Conservation (phyloP, 176 grass and related monocot genomes). For the Aegilops tauschii region DNA sequence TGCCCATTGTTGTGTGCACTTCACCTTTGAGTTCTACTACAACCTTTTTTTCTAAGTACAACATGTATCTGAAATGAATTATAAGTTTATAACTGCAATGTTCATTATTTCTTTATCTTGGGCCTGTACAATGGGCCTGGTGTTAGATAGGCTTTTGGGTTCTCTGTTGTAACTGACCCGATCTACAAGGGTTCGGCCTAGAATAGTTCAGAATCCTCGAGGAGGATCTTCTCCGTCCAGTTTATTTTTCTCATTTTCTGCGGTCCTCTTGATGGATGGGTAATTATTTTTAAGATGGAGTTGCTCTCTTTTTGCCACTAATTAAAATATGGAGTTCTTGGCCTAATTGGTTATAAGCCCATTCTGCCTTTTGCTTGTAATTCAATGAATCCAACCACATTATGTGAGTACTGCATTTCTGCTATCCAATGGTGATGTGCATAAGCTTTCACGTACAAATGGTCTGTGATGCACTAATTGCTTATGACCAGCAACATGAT, state of each 20-base stretch:
- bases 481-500: constrained; percentile 1
- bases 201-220: no score
- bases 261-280: neutral
- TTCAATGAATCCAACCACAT: neutral
- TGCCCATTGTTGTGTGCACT: neutral
- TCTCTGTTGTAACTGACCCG: no score
- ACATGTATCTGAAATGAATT: neutral
- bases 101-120: neutral
- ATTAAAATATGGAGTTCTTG: neutral
- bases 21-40: neutral
- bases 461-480: neutral
- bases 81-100: neutral
- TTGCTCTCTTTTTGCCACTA: neutral
- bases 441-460: neutral
- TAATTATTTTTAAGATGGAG: neutral
- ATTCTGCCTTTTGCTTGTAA: neutral
- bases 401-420: neutral
- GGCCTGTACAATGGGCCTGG: neutral
- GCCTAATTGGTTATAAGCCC: neutral
- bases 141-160: no score
- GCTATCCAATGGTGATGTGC: neutral
- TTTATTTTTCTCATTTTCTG: neutral
- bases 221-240: no score
- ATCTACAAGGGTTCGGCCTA: no score
- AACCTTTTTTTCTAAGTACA: neutral